These are phyloP conservation scores for Xylaria cubensis DNA, from an alignment of 495 filamentous ascomycete genomes.

Conservation along the genomic window DNA sequence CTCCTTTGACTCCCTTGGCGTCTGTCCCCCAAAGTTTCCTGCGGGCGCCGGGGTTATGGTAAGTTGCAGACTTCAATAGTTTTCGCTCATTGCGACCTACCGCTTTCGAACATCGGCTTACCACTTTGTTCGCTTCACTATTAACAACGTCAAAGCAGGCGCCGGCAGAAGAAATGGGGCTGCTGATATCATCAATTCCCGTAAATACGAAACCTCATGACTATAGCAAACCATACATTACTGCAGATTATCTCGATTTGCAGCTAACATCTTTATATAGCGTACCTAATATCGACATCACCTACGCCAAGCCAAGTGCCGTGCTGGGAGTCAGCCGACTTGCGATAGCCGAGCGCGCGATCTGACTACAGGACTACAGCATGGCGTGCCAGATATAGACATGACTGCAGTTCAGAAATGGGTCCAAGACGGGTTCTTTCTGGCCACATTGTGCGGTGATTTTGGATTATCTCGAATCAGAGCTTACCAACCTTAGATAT, in stretches of 20 bases:
- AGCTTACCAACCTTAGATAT: not conserved
- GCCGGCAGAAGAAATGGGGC: constrained; percentile 15
- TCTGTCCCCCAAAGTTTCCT: not conserved
- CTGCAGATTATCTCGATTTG: not conserved
- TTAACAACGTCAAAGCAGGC: not conserved
- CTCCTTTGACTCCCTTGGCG: not conserved
- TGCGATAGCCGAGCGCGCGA: constrained; percentile 24
- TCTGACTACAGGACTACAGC: constrained; percentile 22
- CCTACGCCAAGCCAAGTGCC: constrained; percentile 9
- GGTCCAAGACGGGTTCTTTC: not conserved
- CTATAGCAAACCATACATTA: not conserved
- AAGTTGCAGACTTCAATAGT: constrained; percentile 3
- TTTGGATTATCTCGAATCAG: constrained; percentile 13
- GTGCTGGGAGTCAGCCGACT: constrained; percentile 19
- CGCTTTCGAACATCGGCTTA: constrained; percentile 19
- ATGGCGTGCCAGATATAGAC: constrained; percentile 22
- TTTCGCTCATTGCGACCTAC: constrained; percentile 9
- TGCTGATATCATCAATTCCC: not conserved
- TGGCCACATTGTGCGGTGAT: constrained; percentile 14
- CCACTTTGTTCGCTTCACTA: not conserved
- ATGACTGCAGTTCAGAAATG: constrained; percentile 27
- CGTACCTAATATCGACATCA: not conserved
- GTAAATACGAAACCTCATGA: constrained; percentile 5
- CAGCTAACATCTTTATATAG: constrained; percentile 4
- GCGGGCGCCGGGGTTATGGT: not conserved